Percentiles rank a stretch among this genome's conserved stretches.
Conservation (phyloP, 108 stramenopile genomes). For the Seminavis robusta region DNA sequence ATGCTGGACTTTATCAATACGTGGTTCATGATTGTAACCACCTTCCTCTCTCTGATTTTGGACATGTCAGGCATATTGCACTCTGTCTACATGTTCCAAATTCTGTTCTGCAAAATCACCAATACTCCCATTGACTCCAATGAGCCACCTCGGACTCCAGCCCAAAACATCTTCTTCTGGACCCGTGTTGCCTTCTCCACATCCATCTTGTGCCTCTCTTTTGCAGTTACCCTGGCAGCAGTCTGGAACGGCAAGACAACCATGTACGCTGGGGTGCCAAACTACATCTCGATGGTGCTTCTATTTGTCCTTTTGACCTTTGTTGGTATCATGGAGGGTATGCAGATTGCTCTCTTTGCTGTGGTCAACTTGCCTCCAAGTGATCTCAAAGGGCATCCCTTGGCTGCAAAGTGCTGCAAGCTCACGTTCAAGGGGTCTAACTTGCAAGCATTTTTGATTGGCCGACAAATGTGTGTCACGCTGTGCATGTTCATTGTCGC, state of each 20-base stretch:
- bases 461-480: conserved; percentile 68
- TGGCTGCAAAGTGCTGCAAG: conserved; percentile 52
- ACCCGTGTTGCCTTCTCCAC: conserved; percentile 43
- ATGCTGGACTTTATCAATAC: conserved; percentile 88
- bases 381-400: conserved; percentile 43
- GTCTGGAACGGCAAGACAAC: conserved; percentile 65
- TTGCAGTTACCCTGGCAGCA: conserved; percentile 55
- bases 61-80: conserved; percentile 74
- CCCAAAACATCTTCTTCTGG: conserved; percentile 44
- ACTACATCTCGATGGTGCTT: conserved; percentile 31
- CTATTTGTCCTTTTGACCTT: conserved; percentile 56
- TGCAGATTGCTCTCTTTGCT: conserved; percentile 81
- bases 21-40: conserved; percentile 63
- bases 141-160: conserved; percentile 37
- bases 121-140: conserved; percentile 55
- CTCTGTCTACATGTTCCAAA: conserved; percentile 57
- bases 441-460: conserved; percentile 66
- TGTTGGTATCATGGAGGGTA: conserved; percentile 66
- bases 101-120: conserved; percentile 30
- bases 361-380: conserved; percentile 56
- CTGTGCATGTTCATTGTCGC: conserved; percentile 68
- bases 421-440: conserved; percentile 48
- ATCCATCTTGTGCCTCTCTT: conserved; percentile 39
- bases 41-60: conserved; percentile 46
- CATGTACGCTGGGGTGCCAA: conserved; percentile 54